phyloP scores from a whole-genome alignment of 164 flowering plant genomes.

The Houttuynia cordata region DNA sequence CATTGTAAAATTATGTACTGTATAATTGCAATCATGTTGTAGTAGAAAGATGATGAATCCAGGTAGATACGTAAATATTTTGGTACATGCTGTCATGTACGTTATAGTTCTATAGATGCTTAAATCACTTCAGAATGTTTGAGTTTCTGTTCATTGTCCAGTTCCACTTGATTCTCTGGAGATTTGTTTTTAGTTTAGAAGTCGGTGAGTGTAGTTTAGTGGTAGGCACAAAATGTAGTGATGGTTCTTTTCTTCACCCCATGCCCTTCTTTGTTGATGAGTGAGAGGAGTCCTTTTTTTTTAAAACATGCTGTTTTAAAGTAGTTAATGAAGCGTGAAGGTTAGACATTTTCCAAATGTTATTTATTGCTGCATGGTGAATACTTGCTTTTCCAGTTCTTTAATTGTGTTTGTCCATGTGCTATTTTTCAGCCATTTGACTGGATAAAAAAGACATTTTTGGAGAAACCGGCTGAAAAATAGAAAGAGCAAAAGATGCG shows the following conservation, averaged over 20 bases:
- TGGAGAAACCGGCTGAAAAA: constrained; percentile 1
- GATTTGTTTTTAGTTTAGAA: too few species aligned
- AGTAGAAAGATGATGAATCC: not conserved
- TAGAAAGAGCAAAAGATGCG: not conserved
- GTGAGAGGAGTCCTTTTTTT: too few species aligned
- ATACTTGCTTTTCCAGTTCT: not conserved
- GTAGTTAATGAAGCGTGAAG: too few species aligned
- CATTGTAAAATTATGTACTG: not conserved
- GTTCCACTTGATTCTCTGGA: too few species aligned
- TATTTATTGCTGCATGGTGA: not conserved
- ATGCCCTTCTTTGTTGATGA: too few species aligned
- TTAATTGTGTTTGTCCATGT: not conserved
- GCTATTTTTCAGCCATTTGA: constrained; percentile 5
- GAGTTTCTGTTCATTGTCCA: too few species aligned
- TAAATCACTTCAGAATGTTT: too few species aligned
- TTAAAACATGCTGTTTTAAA: too few species aligned
- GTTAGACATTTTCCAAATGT: not conserved
- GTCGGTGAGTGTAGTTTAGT: too few species aligned
- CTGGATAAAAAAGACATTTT: constrained; percentile 3
- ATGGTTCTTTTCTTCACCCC: too few species aligned
- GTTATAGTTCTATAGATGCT: not conserved
- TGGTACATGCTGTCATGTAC: not conserved
- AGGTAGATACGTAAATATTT: not conserved
- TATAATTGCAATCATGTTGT: not conserved
- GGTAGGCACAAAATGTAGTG: too few species aligned